These are phyloP conservation scores for Sanghuangporus weigelae DNA, from an alignment of 1,284 basidiomycete species.

Conservation along the genomic window DNA sequence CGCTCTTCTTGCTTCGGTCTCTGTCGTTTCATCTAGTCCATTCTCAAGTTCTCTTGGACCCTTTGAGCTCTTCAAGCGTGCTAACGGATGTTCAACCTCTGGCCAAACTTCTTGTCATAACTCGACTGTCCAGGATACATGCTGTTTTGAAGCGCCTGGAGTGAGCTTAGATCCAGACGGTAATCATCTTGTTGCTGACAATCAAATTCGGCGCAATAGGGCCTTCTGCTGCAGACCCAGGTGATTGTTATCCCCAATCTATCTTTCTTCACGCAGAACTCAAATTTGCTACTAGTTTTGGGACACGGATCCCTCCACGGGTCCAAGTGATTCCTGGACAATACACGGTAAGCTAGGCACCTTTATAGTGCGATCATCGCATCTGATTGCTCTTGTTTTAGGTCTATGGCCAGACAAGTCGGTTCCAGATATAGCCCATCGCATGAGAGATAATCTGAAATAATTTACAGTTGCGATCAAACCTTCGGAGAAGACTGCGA, in stretches of 20 bases:
- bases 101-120: conserved; percentile 44
- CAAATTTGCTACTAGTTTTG: conserved; percentile 35
- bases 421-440: conserved; percentile 22
- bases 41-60: conserved; percentile 19
- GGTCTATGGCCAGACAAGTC: conserved; percentile 71
- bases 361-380: neutral
- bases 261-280: neutral
- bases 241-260: conserved; percentile 26
- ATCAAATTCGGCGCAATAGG: conserved; percentile 32
- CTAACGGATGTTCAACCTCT: conserved; percentile 38
- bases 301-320: conserved; percentile 58
- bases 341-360: conserved; percentile 52
- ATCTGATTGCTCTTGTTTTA: conserved; percentile 22
- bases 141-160: conserved; percentile 51
- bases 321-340: conserved; percentile 66
- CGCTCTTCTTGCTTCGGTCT: conserved; percentile 21
- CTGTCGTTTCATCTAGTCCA: conserved; percentile 17
- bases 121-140: conserved; percentile 35
- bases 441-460: neutral
- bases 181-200: conserved; percentile 13
- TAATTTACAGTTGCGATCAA: conserved; percentile 54
- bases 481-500: conserved; percentile 63
- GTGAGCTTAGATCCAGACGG: conserved; percentile 23
- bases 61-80: conserved; percentile 27
- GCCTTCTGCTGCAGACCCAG: conserved; percentile 59